These are phyloP conservation scores for Penicillium longicatenatum DNA, from an alignment of 495 filamentous ascomycete species.

Conservation along the genomic window DNA sequence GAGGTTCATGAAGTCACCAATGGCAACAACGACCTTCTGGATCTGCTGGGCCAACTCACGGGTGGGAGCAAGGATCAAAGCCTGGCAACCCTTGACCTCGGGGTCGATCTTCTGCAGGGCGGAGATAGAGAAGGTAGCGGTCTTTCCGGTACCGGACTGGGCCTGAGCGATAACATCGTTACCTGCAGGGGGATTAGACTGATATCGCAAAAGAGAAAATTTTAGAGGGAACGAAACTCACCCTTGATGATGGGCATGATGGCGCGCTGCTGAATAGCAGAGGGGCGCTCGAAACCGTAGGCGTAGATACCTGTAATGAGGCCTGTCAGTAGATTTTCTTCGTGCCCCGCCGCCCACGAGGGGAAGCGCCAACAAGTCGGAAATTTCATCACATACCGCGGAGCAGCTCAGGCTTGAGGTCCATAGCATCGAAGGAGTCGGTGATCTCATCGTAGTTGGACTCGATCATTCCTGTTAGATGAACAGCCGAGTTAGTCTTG, in stretches of 20 bases:
- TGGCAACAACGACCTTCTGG: slow-evolving; percentile 96
- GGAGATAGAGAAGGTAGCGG: slow-evolving; percentile 97
- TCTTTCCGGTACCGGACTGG: slow-evolving; percentile 99
- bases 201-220: slow-evolving; percentile 22
- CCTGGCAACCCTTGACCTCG: slow-evolving; percentile 90
- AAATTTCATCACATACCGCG: slow-evolving; percentile 68
- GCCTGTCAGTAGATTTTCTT: slow-evolving; percentile 35
- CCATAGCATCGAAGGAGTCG: slow-evolving; percentile 98
- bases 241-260: slow-evolving; percentile 99
- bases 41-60: slow-evolving; percentile 98
- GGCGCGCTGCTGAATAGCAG: slow-evolving; percentile 98
- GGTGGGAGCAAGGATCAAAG: slow-evolving; percentile 93
- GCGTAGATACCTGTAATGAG: slow-evolving; percentile 82
- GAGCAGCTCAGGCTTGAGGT: slow-evolving; percentile 92
- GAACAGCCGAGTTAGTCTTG: slow-evolving; percentile 1
- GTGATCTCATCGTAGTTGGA: slow-evolving; percentile 99
- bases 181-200: slow-evolving; percentile 52
- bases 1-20: slow-evolving; percentile 99
- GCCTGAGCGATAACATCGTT: slow-evolving; percentile 99
- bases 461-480: slow-evolving; percentile 85
- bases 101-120: slow-evolving; percentile 97
- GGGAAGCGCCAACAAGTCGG: background rate
- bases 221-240: slow-evolving; percentile 49
- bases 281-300: slow-evolving; percentile 98
- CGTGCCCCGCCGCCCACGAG: slow-evolving; percentile 20